Evolutionary conservation across 768 basidiomycete genomes (phyloP), one percentile per base, ranked within the genome.

Genomic region (Leccinellum albellum): DNA sequence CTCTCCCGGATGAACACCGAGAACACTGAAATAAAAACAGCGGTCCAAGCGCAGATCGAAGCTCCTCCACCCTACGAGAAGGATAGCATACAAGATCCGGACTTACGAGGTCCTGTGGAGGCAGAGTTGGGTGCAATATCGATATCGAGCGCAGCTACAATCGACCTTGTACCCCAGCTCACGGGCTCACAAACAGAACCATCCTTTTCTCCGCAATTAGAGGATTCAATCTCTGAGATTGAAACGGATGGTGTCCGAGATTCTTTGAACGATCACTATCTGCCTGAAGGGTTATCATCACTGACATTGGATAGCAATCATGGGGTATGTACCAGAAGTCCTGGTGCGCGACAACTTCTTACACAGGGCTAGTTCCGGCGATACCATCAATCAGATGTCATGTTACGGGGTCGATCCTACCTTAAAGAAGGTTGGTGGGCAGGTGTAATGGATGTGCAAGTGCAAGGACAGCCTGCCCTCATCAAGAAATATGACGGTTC

Each of bases 351-450:
- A n/a, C 45, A 6, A 4, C 3, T 20, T 32, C 64, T 69, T 23
- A 69, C 24, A 9, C 28, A 46, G 44, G 26, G 7, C 20, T 26
- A 82, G 81, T 82, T 80, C 53, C 73, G 70, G 47, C 73, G 77
- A 53, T 82, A 81, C 57, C 80, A 82, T 56, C 79, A 79, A 51
- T 80, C 79, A 1, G 78, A 83, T 15, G 67, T 83, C 15, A 56
- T 64, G 4, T 52, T 79, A n/a, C 73, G 68, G 15, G 72, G 75
- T 12, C 66, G 67, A 32, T 74, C 74, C 3, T 66, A 67, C 6
- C 63, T 77, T 35, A 73, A 73, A n/a, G 68, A 69, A 37, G 78
- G 75, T 4, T 83, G 81, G 79, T 83, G 80, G 78, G 63, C 73
- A 6, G 78, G 78, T 23, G 73, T 70, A 23, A 72, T 71, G 52